A percentile compares a stretch with the other conserved stretches of the same genome.
These are phyloP conservation scores for Lentinus tigrinus DNA, from an alignment of 768 basidiomycete species.

Conservation along the genomic window DNA sequence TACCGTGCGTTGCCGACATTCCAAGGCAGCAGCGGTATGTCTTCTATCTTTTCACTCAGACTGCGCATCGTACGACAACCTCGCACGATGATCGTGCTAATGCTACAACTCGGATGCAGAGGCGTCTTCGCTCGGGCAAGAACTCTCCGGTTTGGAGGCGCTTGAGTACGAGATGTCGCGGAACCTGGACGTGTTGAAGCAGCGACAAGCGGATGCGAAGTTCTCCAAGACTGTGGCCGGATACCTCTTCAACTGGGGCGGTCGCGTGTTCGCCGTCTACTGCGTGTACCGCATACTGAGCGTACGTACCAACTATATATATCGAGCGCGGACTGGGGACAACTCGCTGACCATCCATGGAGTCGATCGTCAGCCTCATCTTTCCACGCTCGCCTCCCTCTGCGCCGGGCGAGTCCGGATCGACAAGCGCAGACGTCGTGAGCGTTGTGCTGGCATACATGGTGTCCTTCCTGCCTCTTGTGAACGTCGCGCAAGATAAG, in stretches of 20 bases:
- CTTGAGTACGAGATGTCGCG: slow-evolving; percentile 67
- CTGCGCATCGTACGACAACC: background rate
- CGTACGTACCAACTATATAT: slow-evolving; percentile 41
- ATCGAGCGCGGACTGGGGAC: background rate
- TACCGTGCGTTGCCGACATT: slow-evolving; percentile 51
- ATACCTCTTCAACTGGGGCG: slow-evolving; percentile 43
- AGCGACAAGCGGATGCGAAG: slow-evolving; percentile 45
- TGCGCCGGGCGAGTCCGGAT: slow-evolving; percentile 3
- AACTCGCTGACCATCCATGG: background rate
- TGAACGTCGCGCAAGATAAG: slow-evolving; percentile 31
- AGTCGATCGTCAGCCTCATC: slow-evolving; percentile 56
- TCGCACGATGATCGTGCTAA: background rate
- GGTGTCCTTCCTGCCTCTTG: slow-evolving; percentile 38
- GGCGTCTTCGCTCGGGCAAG: slow-evolving; percentile 43
- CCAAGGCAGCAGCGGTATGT: slow-evolving; percentile 40
- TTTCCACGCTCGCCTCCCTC: slow-evolving; percentile 29
- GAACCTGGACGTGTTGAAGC: slow-evolving; percentile 51
- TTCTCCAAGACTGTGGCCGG: slow-evolving; percentile 59
- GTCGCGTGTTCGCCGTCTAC: slow-evolving; percentile 62
- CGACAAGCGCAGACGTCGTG: slow-evolving; percentile 35
- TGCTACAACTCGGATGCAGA: slow-evolving; percentile 33
- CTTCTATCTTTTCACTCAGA: no score
- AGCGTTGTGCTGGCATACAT: slow-evolving; percentile 41
- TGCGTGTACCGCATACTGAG: slow-evolving; percentile 62
- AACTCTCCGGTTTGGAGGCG: slow-evolving; percentile 62